Evolutionary conservation across 2,329 filamentous ascomycete genomes (phyloP), one percentile per base, ranked within the genome.

Genomic region (Chaetomium sp.): DNA sequence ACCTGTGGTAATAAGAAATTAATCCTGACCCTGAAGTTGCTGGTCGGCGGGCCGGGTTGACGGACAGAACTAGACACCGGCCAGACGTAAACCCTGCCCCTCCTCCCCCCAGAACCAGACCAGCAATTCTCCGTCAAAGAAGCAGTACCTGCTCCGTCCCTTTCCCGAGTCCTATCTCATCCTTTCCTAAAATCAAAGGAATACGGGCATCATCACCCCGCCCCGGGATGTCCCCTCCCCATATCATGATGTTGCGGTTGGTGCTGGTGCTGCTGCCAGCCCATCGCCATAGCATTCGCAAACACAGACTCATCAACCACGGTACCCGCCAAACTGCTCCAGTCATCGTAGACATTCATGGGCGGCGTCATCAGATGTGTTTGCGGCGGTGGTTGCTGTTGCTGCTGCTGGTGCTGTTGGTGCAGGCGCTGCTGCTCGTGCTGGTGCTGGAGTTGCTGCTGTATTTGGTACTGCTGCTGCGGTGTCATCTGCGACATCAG

Each of bases 301-400:
- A 67, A 71, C 13, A 69, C 55, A 62, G 69, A 62, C 68, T 76
- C 69, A 25, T 71, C 70, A 23, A 72, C 68, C 3, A 72, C 62
- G 2, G 70, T 72, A 1, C 67, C 67, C 3, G 69, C 67, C 23
- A 71, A 19, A 38, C 67, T 70, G 54, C 69, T 72, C 71, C 71
- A 72, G 59, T 72, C 70, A 23, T 72, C 68, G 47, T 66, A 70
- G 4, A 70, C 13, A 38, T 60, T 69, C 16, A 67, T 53, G 8
- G 65, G 59, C 8, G 23, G 59, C 13, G 23, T 19, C n/a, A 64
- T 31, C 3, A 61, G 54, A 19, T 64, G 67, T 4, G 59, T 33
- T 21, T 65, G 62, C 27, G 47, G 63, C 29, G 53, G 61, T n/a
- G 63, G 62, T 16, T 45, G 50, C 42, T 57, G 65, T 31, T 68